These are phyloP conservation scores for Volvox carteri DNA, from an alignment of 163 green algal species.

Conservation along the genomic window DNA sequence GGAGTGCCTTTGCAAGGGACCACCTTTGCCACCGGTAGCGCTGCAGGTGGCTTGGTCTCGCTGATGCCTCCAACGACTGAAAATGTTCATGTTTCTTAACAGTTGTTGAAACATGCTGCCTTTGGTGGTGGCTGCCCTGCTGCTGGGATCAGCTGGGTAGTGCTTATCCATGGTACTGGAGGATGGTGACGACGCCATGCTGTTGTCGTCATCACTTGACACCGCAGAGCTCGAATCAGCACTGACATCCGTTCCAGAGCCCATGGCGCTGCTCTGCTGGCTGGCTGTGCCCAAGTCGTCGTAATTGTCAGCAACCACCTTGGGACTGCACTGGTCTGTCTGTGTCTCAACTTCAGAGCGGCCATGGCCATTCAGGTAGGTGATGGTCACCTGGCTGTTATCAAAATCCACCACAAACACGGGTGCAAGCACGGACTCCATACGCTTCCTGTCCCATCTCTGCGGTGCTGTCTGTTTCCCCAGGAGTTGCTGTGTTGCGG, in stretches of 20 bases:
- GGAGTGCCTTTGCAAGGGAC: no score
- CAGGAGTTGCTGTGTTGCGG: neutral
- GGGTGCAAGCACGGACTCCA: constrained; percentile 26
- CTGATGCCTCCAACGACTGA: neutral
- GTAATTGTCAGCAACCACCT: neutral
- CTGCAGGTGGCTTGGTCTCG: neutral
- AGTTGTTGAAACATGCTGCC: neutral
- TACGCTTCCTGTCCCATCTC: neutral
- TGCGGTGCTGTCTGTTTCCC: neutral
- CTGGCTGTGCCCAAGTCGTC: neutral
- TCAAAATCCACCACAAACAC: constrained; percentile 46
- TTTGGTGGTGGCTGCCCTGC: neutral
- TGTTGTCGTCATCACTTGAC: neutral
- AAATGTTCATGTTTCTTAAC: neutral
- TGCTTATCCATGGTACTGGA: neutral
- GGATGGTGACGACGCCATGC: neutral
- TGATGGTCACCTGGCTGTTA: neutral
- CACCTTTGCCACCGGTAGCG: neutral
- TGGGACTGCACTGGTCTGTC: neutral
- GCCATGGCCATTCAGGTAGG: neutral
- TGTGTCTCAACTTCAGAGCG: constrained; percentile 25
- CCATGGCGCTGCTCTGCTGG: neutral
- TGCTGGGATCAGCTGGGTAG: neutral
- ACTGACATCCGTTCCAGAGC: neutral
- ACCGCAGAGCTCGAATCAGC: neutral